A percentile compares a stretch with the other conserved stretches of the same genome.
Conservation (phyloP, 2,329 filamentous ascomycete genomes). For the Fusarium chuoi region DNA sequence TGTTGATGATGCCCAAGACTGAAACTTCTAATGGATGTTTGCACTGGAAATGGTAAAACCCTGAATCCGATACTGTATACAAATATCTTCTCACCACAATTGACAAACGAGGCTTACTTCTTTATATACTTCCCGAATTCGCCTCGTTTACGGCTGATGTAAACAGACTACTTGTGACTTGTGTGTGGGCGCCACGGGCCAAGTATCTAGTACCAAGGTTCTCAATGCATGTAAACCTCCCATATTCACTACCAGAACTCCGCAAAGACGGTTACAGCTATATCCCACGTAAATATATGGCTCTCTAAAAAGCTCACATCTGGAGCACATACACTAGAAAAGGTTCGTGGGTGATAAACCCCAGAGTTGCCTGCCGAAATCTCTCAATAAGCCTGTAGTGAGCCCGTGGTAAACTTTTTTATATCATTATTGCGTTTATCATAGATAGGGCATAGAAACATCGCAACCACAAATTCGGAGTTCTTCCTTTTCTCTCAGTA, state of each 20-base stretch:
- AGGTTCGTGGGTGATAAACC: background rate
- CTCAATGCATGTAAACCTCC: background rate
- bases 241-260: background rate
- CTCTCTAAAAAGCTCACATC: background rate
- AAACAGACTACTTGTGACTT: accelerated
- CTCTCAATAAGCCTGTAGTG: too few relatives aligned
- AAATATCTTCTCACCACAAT: background rate
- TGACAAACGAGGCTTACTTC: accelerated
- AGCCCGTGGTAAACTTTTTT: too few relatives aligned
- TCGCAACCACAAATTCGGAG: too few relatives aligned
- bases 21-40: accelerated
- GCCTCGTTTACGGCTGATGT: background rate
- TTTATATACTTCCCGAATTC: accelerated
- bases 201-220: background rate
- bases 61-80: background rate
- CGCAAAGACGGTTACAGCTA: background rate
- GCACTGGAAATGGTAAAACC: too few relatives aligned
- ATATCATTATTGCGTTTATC: too few relatives aligned
- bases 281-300: background rate
- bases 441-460: too few relatives aligned
- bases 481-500: too few relatives aligned
- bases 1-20: background rate
- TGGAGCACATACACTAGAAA: background rate
- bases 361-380: background rate
- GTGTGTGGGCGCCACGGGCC: too few relatives aligned